Conservation (phyloP, 257 asterid genomes). For the Solanum piurae region DNA sequence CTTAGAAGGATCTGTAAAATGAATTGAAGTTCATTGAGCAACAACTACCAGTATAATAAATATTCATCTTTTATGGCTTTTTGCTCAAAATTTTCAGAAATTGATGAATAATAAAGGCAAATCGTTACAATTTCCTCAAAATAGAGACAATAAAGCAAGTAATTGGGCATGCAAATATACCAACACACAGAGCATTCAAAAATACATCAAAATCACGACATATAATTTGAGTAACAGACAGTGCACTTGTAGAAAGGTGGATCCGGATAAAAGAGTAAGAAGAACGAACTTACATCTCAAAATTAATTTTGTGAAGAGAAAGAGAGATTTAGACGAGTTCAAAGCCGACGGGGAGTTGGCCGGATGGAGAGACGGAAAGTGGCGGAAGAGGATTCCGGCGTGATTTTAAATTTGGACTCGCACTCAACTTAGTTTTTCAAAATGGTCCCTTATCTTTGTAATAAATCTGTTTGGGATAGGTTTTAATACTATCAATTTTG, state of each 20-base stretch:
- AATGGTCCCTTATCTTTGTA: background rate
- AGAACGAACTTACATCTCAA: background rate
- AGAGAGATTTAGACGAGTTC: background rate
- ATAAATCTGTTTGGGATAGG: too few species aligned
- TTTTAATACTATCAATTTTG: too few species aligned
- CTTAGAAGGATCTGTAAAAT: background rate
- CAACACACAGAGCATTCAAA: background rate
- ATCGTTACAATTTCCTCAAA: background rate
- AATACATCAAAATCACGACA: background rate
- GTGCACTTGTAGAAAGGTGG: background rate
- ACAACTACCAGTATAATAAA: background rate
- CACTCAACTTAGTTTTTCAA: background rate
- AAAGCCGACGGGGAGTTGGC: background rate
- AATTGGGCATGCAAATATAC: background rate
- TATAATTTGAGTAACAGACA: background rate
- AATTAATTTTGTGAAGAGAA: background rate
- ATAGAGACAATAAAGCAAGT: background rate
- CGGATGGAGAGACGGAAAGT: background rate
- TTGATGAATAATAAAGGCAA: background rate
- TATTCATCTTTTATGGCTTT: background rate
- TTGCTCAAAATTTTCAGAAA: background rate
- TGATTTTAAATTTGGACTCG: background rate
- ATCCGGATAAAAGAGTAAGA: background rate
- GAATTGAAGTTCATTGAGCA: background rate
- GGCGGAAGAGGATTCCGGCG: background rate